Base-by-base conservation (phyloP, 208 protist genomes). In the Trypanosomatidae sp. region DNA sequence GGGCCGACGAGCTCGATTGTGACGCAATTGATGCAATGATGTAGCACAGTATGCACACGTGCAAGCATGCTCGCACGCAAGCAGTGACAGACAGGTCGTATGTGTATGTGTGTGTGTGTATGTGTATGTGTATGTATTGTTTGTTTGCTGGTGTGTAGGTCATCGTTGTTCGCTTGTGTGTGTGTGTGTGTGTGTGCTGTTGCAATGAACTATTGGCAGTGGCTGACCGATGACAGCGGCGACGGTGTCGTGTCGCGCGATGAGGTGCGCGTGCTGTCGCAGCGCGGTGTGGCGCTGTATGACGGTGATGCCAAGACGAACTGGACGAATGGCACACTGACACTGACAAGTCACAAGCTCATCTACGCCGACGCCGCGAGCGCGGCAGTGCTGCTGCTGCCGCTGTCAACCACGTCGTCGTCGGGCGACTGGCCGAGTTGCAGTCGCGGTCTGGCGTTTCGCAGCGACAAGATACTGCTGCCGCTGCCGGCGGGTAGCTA, bases 281-380 rank as follows among this genome's bases (percentile, higher is more conserved):
- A 73, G 35, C 51, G 50, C 30, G 66, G 64, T 30, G 65, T 72
- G 7, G 49, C 55, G 20, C 44, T 86, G 4, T 81, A 87, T 48
- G 58, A 91, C 39, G 45, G 58, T 15, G 52, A 75, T 8, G 56
- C 41, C 1, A 73, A 68, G 23, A 82, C 73, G 25, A 27, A 80
- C 26, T 73, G 69, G 53, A 48, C 53, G 8, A 65, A 71, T 1
- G 81, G 81, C 6, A 84, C 70, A 37, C 27, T 91, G 27, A 66
- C 62, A 6, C 45, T 91, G 13, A 70, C 76, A 1, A 80, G 75
- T 11, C 62, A 84, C 51, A 45, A 77, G 33, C 54, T 90, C 10
- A 54, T 86, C 24, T 89, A 75, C 45, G 61, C 66, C 8, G 56
- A 56, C 19, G 56, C 65, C 2, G 43, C 41, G 1, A 51, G 68